Base-by-base conservation (phyloP, 495 filamentous ascomycete species). In the Rusavskia elegans region DNA sequence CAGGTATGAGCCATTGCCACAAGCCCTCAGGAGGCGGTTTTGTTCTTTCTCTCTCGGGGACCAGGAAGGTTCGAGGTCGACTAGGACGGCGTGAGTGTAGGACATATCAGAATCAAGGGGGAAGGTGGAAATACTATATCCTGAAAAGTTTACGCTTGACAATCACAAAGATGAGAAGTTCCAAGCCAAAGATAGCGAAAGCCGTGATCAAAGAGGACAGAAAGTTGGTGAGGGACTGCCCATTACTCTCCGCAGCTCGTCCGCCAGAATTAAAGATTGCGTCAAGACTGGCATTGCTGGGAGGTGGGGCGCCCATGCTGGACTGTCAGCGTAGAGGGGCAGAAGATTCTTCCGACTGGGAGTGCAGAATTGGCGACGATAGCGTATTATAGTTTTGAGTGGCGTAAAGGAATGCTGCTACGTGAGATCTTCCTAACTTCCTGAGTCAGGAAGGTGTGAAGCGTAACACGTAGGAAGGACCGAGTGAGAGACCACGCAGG, bases 21-120 rank as follows among this genome's bases (percentile, higher is more conserved):
- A 83, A 71, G 19, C 79, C 87, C 48, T 73, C 64, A 5, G 84
- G 83, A 11, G 87, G 86, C 7, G 82, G 69, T 37, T 79, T 70
- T 17, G 84, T 87, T 55, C 85, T 79, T 68, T 90, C 87, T 66
- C 82, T 80, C 66, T 93, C 84, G 13, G 89, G 85, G 7, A 96
- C 90, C 17, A 96, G 76, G 62, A 87, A 96, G 9, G 89, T 93
- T 67, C 88, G 83, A 0, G 89, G 89, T 71, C 84, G 82, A 62
- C 81, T 88, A 58, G 25, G 25, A 25, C 42, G 45, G 7, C 10
- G 13, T 35, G 41, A 32, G 23, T 48, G 55, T 23, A 51, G 32
- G 21, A 45, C 17, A 17, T 20, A 14, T 25, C 30, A 14, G 37
- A 21, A 2, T 6, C 20, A 48, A 14, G 19, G 17, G 0, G 29